Base-by-base conservation (phyloP, 2,329 filamentous ascomycete species). In the Fonsecaea erecta region DNA sequence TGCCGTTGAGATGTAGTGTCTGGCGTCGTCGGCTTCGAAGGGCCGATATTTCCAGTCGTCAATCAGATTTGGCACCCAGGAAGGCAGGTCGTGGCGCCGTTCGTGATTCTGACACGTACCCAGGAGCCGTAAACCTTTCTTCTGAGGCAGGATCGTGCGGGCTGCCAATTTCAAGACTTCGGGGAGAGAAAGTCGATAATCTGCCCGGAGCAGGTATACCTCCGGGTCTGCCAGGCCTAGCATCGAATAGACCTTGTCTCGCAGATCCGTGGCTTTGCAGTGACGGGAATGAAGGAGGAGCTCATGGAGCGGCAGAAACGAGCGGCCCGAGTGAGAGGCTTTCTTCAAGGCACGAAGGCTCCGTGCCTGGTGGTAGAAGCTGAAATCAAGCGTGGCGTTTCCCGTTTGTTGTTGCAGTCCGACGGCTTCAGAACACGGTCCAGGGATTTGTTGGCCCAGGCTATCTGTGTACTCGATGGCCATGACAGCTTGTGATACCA, bases 211-310 rank as follows among this genome's bases (percentile, higher is more conserved):
- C 21, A 21, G 46, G 52, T 61, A 61, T 6, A 61, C 32, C 21
- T 61, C 58, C n/a, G 58, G 58, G n/a, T 61, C 58, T 26, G 58
- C 48, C 4, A 61, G 48, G 16, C 58, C 48, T 8, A 61, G 16
- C 46, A 61, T 53, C 5, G 58, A 61, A 18, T 54, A 65, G 32
- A 65, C 34, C 40, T 57, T 65, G 30, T 65, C 63, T 40, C 63
- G 30, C 16, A 51, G 16, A 30, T 65, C 63, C 11, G 63, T 55
- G 12, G 63, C 58, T 16, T 57, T 52, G 35, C 59, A 62, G 28
- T 54, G 52, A 12, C 58, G 46, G 11, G 48, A 24, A 21, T 52
- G 34, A 16, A 37, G 46, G 21, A 61, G 46, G 1, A 61, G 48
- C 6, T 61, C 58, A 6, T 34, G 32, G 3, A 61, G 46, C 0